Percentiles rank a stretch among this genome's conserved stretches.
Conservation (phyloP, 148 eudicot species). For the Nepenthes gracilis region DNA sequence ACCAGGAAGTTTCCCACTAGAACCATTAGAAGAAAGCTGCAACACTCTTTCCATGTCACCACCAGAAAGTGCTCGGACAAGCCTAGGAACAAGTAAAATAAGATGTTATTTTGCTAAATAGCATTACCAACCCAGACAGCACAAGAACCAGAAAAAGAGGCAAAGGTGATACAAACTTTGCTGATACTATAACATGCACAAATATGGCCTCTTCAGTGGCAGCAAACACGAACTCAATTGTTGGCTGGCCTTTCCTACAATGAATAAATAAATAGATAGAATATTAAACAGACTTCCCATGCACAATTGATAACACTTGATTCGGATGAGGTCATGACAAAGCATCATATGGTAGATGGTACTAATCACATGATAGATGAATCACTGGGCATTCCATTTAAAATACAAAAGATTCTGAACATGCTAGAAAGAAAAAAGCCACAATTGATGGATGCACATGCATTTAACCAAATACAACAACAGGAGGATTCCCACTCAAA, state of each 20-base stretch:
- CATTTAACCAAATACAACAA: too few species aligned
- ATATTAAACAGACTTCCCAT: background rate
- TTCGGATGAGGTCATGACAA: background rate
- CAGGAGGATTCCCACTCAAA: too few species aligned
- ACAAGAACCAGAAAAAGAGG: conserved; percentile 3
- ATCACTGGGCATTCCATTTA: too few species aligned
- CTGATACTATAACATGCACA: conserved; percentile 74
- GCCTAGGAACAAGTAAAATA: conserved; percentile 32
- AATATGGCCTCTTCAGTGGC: conserved; percentile 86
- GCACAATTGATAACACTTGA: background rate
- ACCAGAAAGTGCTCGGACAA: conserved; percentile 68
- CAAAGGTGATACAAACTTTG: conserved; percentile 48
- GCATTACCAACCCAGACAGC: background rate
- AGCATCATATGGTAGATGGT: too few species aligned
- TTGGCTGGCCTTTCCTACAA: conserved; percentile 88
- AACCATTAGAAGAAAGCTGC: conserved; percentile 34
- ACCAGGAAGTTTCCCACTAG: conserved; percentile 66
- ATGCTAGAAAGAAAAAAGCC: too few species aligned
- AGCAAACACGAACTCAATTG: conserved; percentile 78
- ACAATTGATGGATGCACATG: too few species aligned
- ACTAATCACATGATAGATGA: too few species aligned
- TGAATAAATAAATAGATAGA: conserved; percentile 5
- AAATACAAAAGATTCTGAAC: too few species aligned
- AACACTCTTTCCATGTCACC: conserved; percentile 63
- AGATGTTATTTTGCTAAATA: background rate